Base-by-base conservation (phyloP, 2,329 filamentous ascomycete species). In the Cordyceps militaris region DNA sequence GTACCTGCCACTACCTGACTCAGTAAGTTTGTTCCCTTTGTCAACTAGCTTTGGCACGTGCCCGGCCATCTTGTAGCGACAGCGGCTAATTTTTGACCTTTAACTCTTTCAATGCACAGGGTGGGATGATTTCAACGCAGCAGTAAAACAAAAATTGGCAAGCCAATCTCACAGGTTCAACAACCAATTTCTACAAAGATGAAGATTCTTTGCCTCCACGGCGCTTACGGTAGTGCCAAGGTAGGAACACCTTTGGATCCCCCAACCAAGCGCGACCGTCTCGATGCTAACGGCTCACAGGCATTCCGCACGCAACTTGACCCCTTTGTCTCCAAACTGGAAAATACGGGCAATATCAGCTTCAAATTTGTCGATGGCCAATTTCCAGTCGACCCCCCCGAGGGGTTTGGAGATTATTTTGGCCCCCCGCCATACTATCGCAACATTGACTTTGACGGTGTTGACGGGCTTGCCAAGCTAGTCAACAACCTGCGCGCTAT, bases 201-300 rank as follows among this genome's bases (percentile, higher is more conserved):
- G 80, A 79, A 73, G 64, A 79, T 83, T 54, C 68, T 84, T 32
- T 84, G 81, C 65, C 72, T 84, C 9, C 80, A 80, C 34, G 81
- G 81, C 61, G 78, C 81, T 23, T 83, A 79, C 65, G 80, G 81
- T 56, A 83, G 79, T 70, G 76, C 79, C 52, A 75, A 77, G 63
- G 78, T 79, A 68, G 71, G 76, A 30, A 53, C 50, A 64, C 56
- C 34, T 23, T 43, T 21, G 21, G 4, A 6, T 14, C 10, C n/a
- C n/a, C 19, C n/a, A 19, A 9, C 3, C 3, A 42, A 23, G 14
- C 36, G 16, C 7, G 3, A 38, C 10, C 2, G n/a, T 30, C 40
- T 16, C 38, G 56, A 46, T 28, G 30, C 50, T 56, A 38, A 56
- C 30, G 9, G 52, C 14, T 11, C 10, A 21, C 56, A 83, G 79